These are phyloP conservation scores for Hanseniaspora thailandica DNA, from an alignment of 805 yeast species.

Conservation along the genomic window DNA sequence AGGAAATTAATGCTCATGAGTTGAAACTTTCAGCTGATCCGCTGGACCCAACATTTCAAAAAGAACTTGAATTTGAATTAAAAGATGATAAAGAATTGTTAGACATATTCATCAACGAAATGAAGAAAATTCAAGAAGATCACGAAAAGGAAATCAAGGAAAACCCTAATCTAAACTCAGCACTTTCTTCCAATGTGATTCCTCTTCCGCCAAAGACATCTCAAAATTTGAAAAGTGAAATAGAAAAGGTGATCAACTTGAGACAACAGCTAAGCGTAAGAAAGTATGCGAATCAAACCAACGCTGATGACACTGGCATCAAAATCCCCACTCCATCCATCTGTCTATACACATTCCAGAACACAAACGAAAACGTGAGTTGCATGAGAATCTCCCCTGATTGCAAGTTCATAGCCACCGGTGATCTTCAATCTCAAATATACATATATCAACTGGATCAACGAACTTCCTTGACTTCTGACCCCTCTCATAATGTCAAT, in stretches of 20 bases:
- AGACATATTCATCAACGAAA: slow-evolving; percentile 13
- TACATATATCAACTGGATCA: slow-evolving; percentile 6
- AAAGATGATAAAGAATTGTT: slow-evolving; percentile 59
- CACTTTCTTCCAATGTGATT: slow-evolving; percentile 30
- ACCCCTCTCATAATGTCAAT: slow-evolving; percentile 23
- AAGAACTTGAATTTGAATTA: slow-evolving; percentile 75
- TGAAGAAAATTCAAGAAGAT: slow-evolving; percentile 17
- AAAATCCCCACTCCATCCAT: slow-evolving; percentile 75
- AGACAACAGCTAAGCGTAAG: slow-evolving; percentile 48
- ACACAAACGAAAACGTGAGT: slow-evolving; percentile 81
- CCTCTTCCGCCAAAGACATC: slow-evolving; percentile 82
- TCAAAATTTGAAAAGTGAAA: slow-evolving; percentile 66
- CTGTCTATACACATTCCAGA: slow-evolving; percentile 96
- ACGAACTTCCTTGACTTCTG: slow-evolving; percentile 17
- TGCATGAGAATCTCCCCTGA: slow-evolving; percentile 79
- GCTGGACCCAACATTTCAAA: slow-evolving; percentile 68
- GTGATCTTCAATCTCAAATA: slow-evolving; percentile 32
- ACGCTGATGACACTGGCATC: neutral
- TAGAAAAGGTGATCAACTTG: slow-evolving; percentile 62
- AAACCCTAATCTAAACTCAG: slow-evolving; percentile 33
- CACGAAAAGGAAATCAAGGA: slow-evolving; percentile 23
- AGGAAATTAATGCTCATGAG: slow-evolving; percentile 54
- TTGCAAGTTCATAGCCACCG: slow-evolving; percentile 78
- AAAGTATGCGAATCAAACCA: neutral
- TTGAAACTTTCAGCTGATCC: slow-evolving; percentile 79